Conservation (phyloP, 1,139 yeast genomes). For the Hyphopichia khmerensis region DNA sequence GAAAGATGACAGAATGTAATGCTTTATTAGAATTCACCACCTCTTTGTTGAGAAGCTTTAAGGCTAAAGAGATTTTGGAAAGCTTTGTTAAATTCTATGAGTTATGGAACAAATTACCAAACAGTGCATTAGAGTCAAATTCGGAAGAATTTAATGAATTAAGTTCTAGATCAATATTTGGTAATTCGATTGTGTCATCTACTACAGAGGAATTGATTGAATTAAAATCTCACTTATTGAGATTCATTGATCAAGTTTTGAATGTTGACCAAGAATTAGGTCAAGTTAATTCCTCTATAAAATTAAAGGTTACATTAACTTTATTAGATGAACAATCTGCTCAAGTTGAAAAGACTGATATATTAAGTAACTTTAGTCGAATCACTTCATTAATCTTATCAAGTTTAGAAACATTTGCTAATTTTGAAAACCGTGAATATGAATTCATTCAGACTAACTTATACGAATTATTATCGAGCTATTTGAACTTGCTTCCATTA, state of each 20-base stretch:
- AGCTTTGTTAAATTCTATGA: constrained; percentile 57
- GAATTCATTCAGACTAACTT: constrained; percentile 24
- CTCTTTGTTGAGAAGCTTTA: constrained; percentile 65
- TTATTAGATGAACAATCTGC: constrained; percentile 48
- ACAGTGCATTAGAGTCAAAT: constrained; percentile 33
- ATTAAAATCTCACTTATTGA: constrained; percentile 53
- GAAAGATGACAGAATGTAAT: constrained; percentile 64
- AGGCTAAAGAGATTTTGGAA: constrained; percentile 64
- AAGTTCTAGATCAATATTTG: constrained; percentile 60
- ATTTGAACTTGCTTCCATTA: constrained; percentile 73
- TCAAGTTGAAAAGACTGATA: constrained; percentile 20
- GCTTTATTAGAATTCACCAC: constrained; percentile 69
- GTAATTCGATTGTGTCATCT: constrained; percentile 56
- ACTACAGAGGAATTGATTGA: constrained; percentile 47
- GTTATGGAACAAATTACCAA: constrained; percentile 55
- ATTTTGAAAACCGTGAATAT: constrained; percentile 10
- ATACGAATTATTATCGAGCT: constrained; percentile 54
- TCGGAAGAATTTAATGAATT: constrained; percentile 37
- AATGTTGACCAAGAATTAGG: constrained; percentile 42
- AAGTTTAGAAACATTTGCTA: constrained; percentile 32
- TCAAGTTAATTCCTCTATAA: constrained; percentile 38
- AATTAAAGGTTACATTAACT: constrained; percentile 57
- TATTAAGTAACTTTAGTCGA: constrained; percentile 45
- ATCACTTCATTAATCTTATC: constrained; percentile 38
- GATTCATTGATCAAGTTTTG: constrained; percentile 49